Conservation (phyloP, 164 flowering plant species). For the Euptelea pleiosperma region DNA sequence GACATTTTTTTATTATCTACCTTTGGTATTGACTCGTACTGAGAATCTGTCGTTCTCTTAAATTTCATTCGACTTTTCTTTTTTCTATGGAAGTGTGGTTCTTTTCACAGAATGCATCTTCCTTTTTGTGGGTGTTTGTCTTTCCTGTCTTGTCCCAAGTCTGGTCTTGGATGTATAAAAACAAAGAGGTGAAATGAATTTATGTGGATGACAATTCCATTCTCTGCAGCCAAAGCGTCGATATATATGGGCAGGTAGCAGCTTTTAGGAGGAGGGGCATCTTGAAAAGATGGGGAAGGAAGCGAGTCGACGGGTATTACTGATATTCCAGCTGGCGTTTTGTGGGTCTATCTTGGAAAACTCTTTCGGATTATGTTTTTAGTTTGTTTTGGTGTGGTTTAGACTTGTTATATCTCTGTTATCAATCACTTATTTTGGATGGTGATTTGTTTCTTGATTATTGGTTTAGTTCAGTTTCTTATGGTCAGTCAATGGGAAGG, state of each 20-base stretch:
- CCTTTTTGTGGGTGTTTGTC: slow-evolving; percentile 9
- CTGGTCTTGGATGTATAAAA: too few relatives aligned
- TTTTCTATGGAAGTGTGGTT: background rate
- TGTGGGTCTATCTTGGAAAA: slow-evolving; percentile 3
- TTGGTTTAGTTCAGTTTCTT: too few relatives aligned
- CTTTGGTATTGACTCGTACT: slow-evolving; percentile 20
- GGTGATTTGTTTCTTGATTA: too few relatives aligned
- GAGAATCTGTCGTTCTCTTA: slow-evolving; percentile 18
- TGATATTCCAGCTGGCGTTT: background rate
- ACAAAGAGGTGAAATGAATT: slow-evolving; percentile 1
- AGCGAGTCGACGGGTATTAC: background rate
- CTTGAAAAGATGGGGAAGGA: background rate
- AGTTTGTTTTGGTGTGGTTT: background rate
- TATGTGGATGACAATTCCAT: background rate
- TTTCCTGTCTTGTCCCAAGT: slow-evolving; percentile 9
- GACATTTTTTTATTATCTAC: slow-evolving; percentile 1
- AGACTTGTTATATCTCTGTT: too few relatives aligned
- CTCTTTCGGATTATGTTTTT: too few relatives aligned
- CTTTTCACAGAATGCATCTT: slow-evolving; percentile 2
- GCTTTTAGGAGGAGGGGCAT: slow-evolving; percentile 1
- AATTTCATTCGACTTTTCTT: slow-evolving; percentile 10
- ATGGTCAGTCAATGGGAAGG: too few relatives aligned
- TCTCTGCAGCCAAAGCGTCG: too few relatives aligned
- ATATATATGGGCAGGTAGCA: background rate
- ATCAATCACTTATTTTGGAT: too few relatives aligned